A percentile compares a stretch with the other conserved stretches of the same genome.
phyloP scores from a whole-genome alignment of 1,284 basidiomycete species.

The Leccinum discolor region DNA sequence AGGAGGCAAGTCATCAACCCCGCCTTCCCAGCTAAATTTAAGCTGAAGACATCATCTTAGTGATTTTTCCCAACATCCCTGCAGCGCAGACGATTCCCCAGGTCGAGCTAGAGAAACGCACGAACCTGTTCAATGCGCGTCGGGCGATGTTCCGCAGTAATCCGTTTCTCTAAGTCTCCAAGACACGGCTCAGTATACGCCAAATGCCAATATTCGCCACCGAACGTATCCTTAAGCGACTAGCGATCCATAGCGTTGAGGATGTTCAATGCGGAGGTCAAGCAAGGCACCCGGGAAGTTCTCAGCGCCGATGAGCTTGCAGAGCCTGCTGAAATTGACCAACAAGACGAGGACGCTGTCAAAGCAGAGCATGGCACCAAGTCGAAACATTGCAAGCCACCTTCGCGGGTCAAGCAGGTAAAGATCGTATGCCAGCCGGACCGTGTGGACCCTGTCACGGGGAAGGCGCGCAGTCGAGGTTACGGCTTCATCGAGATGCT shows the following conservation, averaged over 20 bases:
- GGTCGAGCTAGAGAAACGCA: slow-evolving; percentile 83
- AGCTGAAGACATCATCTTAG: slow-evolving; percentile 39
- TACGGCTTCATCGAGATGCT: slow-evolving; percentile 97
- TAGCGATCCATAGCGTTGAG: slow-evolving; percentile 82
- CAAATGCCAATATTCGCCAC: slow-evolving; percentile 91
- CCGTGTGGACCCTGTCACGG: slow-evolving; percentile 85
- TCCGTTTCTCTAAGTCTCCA: slow-evolving; percentile 92
- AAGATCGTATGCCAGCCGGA: slow-evolving; percentile 91
- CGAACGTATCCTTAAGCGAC: slow-evolving; percentile 86
- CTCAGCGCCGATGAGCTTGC: slow-evolving; percentile 78
- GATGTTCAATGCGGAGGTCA: slow-evolving; percentile 82
- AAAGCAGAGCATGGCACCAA: slow-evolving; percentile 30
- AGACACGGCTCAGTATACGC: slow-evolving; percentile 91
- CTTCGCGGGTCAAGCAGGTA: slow-evolving; percentile 77
- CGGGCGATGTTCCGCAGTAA: slow-evolving; percentile 83
- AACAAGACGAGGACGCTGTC: slow-evolving; percentile 26
- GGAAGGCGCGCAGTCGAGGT: slow-evolving; percentile 86
- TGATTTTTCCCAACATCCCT: slow-evolving; percentile 85
- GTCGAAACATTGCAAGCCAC: slow-evolving; percentile 38
- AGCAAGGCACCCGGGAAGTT: slow-evolving; percentile 56
- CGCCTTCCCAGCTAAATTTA: background rate
- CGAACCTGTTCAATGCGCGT: slow-evolving; percentile 82
- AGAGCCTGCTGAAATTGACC: slow-evolving; percentile 31
- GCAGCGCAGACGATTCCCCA: slow-evolving; percentile 70
- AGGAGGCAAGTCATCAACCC: slow-evolving; percentile 64